A percentile compares a stretch with the other conserved stretches of the same genome.
Evolutionary conservation across 306 rosid genomes (phyloP).

Genomic region (Fragaria ananassa): DNA sequence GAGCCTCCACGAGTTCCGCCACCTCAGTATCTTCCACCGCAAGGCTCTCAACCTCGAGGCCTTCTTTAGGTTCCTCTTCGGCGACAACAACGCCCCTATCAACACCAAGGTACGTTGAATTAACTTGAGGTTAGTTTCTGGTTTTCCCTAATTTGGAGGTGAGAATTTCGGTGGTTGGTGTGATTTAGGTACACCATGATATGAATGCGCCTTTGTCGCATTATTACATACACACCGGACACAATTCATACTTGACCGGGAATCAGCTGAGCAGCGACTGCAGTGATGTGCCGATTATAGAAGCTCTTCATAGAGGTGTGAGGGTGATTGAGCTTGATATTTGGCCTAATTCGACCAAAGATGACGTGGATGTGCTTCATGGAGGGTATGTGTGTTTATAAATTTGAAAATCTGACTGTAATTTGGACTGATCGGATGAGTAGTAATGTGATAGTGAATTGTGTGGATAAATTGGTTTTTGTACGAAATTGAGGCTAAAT

Average conservation of each 20-base stretch:
- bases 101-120: conserved; percentile 30
- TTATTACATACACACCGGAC: conserved; percentile 90
- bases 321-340: conserved; percentile 92
- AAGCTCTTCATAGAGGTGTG: conserved; percentile 78
- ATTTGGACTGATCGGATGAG: neutral
- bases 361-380: conserved; percentile 85
- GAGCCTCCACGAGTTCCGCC: conserved; percentile 37
- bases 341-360: conserved; percentile 89
- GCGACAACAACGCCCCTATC: conserved; percentile 61
- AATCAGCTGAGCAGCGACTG: conserved; percentile 97
- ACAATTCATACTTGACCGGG: conserved; percentile 91
- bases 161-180: neutral
- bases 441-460: neutral
- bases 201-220: conserved; percentile 90
- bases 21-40: conserved; percentile 62
- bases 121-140: neutral
- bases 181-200: conserved; percentile 71
- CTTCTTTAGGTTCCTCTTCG: conserved; percentile 74
- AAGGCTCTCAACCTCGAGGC: conserved; percentile 65
- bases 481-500: conserved; percentile 1
- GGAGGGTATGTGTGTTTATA: conserved; percentile 53
- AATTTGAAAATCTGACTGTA: neutral
- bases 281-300: conserved; percentile 77
- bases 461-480: neutral
- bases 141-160: neutral